Base-by-base conservation (phyloP, 1,284 basidiomycete genomes). In the Cutaneotrichosporon sp. region DNA sequence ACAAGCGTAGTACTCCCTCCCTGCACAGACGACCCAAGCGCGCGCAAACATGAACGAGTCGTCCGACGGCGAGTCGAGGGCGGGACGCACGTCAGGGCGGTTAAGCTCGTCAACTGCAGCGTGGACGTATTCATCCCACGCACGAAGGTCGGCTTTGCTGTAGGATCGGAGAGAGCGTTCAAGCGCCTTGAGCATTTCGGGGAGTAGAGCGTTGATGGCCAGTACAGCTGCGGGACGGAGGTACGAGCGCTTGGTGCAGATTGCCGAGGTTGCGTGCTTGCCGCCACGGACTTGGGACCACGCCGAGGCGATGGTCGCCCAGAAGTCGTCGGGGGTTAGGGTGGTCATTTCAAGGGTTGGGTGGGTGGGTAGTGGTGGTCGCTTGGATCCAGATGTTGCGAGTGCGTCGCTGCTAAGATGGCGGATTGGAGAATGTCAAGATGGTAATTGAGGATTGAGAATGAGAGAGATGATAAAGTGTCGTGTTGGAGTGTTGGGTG, bases 1-100 rank as follows among this genome's bases (percentile, higher is more conserved):
- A 1, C 36, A 22, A 22, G 61, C 60, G 31, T 46, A 67, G 57
- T 67, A 64, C 50, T 2, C 18, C 7, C 21, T 26, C 14, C 65
- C 65, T 13, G 22, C 38, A 14, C 40, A 50, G 5, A 67, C 62
- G 31, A 67, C 53, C 10, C 59, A 67, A 3, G 62, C 65, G 26
- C 65, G 60, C 2, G 53, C 38, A 30, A 64, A 64, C 8, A 67
- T 58, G 51, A 65, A 58, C 34, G 61, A 46, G 38, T 72, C 61
- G 53, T 68, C 62, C 26, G 34, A 52, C 14, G 56, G 36, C 16
- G 51, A 31, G 38, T 64, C 36, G 32, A 55, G 32, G 11, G 51
- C 52, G 5, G 32, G 32, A 60, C 69, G 58, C 32, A 63, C 58
- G 53, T 62, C 63, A 26, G 56, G 42, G 13, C 62, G 53, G 57